Evolutionary conservation across 352 stramenopile genomes (phyloP).

Genomic region (Globisporangium acanthophoron): DNA sequence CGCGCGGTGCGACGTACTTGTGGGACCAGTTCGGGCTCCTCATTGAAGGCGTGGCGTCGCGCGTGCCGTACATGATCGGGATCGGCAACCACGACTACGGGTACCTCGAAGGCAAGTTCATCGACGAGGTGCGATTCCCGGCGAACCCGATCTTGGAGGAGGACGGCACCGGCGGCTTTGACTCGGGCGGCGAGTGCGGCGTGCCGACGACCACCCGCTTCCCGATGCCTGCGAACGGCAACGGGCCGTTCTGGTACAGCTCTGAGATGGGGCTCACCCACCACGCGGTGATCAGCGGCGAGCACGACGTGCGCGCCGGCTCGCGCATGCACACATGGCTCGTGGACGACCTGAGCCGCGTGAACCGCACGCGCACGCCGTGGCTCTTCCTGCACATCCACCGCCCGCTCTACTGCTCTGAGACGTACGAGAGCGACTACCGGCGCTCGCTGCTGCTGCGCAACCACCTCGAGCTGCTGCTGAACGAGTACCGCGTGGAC

Average conservation of each 20-base stretch:
- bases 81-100: conserved; percentile 55
- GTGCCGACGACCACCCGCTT: conserved; percentile 72
- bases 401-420: conserved; percentile 53
- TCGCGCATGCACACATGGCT: conserved; percentile 50
- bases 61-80: conserved; percentile 76
- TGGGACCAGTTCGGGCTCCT: conserved; percentile 86
- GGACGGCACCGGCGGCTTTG: conserved; percentile 24
- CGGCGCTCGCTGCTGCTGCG: conserved; percentile 34
- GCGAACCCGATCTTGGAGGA: conserved; percentile 27
- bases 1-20: conserved; percentile 51
- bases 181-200: conserved; percentile 83
- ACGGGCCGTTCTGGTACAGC: conserved; percentile 60
- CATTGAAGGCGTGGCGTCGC: conserved; percentile 67
- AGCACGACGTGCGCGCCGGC: conserved; percentile 45
- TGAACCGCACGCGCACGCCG: conserved; percentile 45
- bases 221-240: conserved; percentile 59
- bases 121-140: conserved; percentile 22
- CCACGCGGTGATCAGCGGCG: conserved; percentile 43
- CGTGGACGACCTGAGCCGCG: conserved; percentile 34
- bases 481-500: conserved; percentile 48
- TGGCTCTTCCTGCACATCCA: conserved; percentile 64
- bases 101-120: conserved; percentile 29
- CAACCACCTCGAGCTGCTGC: conserved; percentile 36
- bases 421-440: conserved; percentile 32
- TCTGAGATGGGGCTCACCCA: conserved; percentile 46